Conservation (phyloP, 805 yeast species). For the Pachysolen tannophilus region DNA sequence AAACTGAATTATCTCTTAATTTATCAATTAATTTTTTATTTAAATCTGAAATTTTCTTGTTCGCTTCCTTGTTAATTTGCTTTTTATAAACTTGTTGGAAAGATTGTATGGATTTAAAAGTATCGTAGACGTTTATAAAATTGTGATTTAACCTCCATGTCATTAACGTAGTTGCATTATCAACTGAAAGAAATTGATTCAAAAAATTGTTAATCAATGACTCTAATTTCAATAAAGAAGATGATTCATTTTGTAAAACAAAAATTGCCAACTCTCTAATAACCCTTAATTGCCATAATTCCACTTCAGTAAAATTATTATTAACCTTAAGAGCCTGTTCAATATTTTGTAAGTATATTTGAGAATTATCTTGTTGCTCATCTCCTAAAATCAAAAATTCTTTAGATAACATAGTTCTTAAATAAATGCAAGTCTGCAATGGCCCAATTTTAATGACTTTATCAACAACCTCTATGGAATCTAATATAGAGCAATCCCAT, state of each 20-base stretch:
- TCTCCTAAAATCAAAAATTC: slow-evolving; percentile 31
- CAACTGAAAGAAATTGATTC: not conserved
- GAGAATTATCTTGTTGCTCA: slow-evolving; percentile 15
- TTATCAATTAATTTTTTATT: slow-evolving; percentile 3
- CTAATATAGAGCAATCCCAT: slow-evolving; percentile 41
- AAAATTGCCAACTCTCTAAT: slow-evolving; percentile 12
- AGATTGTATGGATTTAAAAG: slow-evolving; percentile 14
- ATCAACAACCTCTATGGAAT: slow-evolving; percentile 15
- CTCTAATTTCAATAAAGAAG: no score
- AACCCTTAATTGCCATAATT: slow-evolving; percentile 23
- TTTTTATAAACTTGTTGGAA: slow-evolving; percentile 4
- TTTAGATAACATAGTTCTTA: slow-evolving; percentile 28
- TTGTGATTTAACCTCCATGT: slow-evolving; percentile 10
- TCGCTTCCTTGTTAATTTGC: not conserved
- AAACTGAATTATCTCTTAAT: slow-evolving; percentile 11
- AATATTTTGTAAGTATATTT: no score
- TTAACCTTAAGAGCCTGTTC: no score
- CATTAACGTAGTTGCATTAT: not conserved
- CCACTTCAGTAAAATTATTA: slow-evolving; percentile 24
- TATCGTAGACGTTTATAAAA: slow-evolving; percentile 15
- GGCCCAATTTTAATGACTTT: slow-evolving; percentile 18
- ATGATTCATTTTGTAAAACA: not conserved
- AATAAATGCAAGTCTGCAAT: slow-evolving; percentile 18
- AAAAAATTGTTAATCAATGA: not conserved
- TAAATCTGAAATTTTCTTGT: not conserved